A percentile compares a stretch with the other conserved stretches of the same genome.
phyloP scores from a whole-genome alignment of 202 grass and related monocot genomes.

The Brachypodium distachyon region DNA sequence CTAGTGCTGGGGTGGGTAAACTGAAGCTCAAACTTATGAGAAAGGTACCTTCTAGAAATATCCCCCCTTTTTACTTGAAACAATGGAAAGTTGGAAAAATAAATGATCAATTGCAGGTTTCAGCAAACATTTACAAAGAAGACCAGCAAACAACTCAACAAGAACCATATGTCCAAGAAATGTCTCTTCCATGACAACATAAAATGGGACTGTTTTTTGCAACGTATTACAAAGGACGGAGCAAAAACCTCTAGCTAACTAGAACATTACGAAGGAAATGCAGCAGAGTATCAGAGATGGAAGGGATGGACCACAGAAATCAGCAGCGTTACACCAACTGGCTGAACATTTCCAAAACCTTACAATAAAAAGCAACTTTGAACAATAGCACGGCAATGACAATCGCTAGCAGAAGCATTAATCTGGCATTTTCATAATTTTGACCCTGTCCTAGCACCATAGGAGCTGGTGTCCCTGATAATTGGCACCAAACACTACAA shows the following conservation, averaged over 20 bases:
- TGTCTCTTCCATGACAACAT: conserved; percentile 19
- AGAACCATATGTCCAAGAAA: conserved; percentile 13
- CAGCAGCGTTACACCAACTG: not conserved
- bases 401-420: conserved; percentile 18
- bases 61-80: not conserved
- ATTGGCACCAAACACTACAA: conserved; percentile 42
- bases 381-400: conserved; percentile 15
- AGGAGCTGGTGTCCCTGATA: conserved; percentile 47
- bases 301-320: conserved; percentile 21
- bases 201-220: conserved; percentile 11
- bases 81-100: not conserved
- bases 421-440: conserved; percentile 32
- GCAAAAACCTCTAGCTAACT: conserved; percentile 20
- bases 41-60: conserved; percentile 11
- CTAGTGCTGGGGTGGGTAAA: not conserved
- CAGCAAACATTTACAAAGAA: conserved; percentile 22
- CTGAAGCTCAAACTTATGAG: not conserved
- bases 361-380: conserved; percentile 18
- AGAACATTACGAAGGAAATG: not conserved
- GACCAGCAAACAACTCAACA: conserved; percentile 17
- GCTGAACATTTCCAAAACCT: conserved; percentile 3
- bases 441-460: conserved; percentile 46
- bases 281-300: not conserved
- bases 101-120: conserved; percentile 14
- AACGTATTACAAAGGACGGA: conserved; percentile 5